A percentile compares a stretch with the other conserved stretches of the same genome.
These are phyloP conservation scores for Petunia hybrid DNA, from an alignment of 305 asterid genomes.

Conservation along the genomic window DNA sequence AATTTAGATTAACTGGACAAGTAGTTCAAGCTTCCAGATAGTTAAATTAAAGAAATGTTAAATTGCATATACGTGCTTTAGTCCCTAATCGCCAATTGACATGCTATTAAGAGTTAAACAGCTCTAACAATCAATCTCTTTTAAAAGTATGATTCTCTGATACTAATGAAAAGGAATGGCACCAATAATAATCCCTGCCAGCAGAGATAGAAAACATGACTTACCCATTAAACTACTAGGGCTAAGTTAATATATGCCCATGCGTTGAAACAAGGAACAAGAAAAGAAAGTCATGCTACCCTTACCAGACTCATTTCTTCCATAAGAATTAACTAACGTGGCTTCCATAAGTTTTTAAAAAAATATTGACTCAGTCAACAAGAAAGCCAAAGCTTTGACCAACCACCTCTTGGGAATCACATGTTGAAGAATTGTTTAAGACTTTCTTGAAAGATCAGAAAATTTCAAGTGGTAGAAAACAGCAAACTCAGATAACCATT, in stretches of 20 bases:
- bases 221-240: background rate
- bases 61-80: no score
- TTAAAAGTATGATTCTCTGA: background rate
- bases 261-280: background rate
- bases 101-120: background rate
- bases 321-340: conserved; percentile 7
- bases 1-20: no score
- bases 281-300: background rate
- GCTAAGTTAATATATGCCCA: background rate
- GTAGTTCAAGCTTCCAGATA: no score
- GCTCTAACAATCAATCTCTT: background rate
- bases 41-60: no score
- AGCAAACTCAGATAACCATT: background rate
- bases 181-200: background rate
- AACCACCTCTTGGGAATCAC: background rate
- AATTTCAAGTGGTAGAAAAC: conserved; percentile 1
- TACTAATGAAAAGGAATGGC: background rate
- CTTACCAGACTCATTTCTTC: background rate
- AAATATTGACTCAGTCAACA: conserved; percentile 6
- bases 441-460: background rate
- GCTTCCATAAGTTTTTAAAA: background rate
- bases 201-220: background rate
- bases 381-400: conserved; percentile 19
- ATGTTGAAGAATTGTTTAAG: background rate
- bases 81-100: background rate